phyloP scores from a whole-genome alignment of 2,329 filamentous ascomycete species.

The Calonectria hongkongensis region DNA sequence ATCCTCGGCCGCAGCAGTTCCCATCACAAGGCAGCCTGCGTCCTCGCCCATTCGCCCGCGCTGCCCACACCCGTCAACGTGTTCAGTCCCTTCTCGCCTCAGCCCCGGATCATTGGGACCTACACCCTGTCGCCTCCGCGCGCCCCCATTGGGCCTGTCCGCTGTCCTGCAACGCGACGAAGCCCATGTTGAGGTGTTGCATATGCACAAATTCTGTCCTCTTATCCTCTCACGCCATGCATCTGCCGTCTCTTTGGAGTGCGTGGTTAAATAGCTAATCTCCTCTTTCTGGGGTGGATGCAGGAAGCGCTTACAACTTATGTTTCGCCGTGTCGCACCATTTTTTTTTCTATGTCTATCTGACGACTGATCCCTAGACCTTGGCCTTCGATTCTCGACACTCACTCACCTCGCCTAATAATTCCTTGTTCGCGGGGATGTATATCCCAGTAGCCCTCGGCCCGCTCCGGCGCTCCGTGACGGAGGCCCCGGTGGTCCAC shows the following conservation, averaged over 20 bases:
- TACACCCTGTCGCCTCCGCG: conserved; percentile 38
- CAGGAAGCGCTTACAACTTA: conserved; percentile 21
- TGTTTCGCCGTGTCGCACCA: conserved; percentile 31
- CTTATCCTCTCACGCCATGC: conserved; percentile 45
- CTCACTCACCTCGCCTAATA: conserved; percentile 1
- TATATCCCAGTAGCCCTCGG: conserved; percentile 55
- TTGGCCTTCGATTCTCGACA: conserved; percentile 10
- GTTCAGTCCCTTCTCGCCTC: conserved; percentile 46
- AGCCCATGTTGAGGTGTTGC: conserved; percentile 43
- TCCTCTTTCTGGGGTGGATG: conserved; percentile 40
- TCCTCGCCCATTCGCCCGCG: conserved; percentile 5
- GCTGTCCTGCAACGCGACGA: conserved; percentile 23
- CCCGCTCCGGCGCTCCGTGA: conserved; percentile 41
- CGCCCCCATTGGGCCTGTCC: conserved; percentile 28
- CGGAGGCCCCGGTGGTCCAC: conserved; percentile 35
- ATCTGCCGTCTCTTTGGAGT: conserved; percentile 19
- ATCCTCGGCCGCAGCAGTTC: conserved; percentile 22
- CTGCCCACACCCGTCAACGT: conserved; percentile 18
- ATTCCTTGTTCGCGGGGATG: conserved; percentile 50
- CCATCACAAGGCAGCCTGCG: conserved; percentile 8
- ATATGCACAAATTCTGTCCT: conserved; percentile 49
- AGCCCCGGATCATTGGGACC: conserved; percentile 48
- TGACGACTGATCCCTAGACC: conserved; percentile 9
- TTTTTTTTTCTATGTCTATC: conserved; percentile 36
- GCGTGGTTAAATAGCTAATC: conserved; percentile 49